Conservation (phyloP, 768 basidiomycete genomes). For the Amanita fuliginea region DNA sequence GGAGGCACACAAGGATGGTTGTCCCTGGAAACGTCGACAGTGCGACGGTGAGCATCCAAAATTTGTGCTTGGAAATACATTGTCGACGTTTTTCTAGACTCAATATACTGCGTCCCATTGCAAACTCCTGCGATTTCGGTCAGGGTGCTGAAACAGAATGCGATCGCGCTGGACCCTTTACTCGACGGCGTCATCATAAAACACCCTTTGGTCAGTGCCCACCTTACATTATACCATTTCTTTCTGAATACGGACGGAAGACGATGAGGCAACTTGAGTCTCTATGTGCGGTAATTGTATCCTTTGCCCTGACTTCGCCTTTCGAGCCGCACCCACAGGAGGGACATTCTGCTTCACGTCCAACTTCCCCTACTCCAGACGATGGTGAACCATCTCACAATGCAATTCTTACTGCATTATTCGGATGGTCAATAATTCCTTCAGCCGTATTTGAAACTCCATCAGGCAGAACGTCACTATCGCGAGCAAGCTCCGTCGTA, state of each 20-base stretch:
- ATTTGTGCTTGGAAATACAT: not conserved
- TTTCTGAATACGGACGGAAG: slow-evolving; percentile 23
- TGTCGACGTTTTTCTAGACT: slow-evolving; percentile 24
- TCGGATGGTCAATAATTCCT: slow-evolving; percentile 39
- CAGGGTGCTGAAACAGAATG: slow-evolving; percentile 45
- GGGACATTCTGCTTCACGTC: slow-evolving; percentile 9
- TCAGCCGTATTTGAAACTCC: slow-evolving; percentile 18
- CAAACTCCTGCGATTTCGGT: slow-evolving; percentile 55
- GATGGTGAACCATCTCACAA: slow-evolving; percentile 23
- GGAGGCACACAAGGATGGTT: slow-evolving; percentile 67
- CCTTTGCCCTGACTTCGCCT: not conserved
- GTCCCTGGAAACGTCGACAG: slow-evolving; percentile 76
- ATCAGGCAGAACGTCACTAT: slow-evolving; percentile 18
- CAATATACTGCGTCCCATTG: slow-evolving; percentile 68
- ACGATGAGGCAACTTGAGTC: slow-evolving; percentile 45
- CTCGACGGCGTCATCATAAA: slow-evolving; percentile 46
- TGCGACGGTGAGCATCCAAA: slow-evolving; percentile 51
- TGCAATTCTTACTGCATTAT: slow-evolving; percentile 33
- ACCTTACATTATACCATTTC: slow-evolving; percentile 1
- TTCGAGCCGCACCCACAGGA: slow-evolving; percentile 10
- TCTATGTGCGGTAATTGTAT: slow-evolving; percentile 24
- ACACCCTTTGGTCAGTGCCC: slow-evolving; percentile 57
- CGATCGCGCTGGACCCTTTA: slow-evolving; percentile 38
- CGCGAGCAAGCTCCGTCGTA: slow-evolving; percentile 21
- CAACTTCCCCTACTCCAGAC: not conserved